Evolutionary conservation across 306 rosid genomes (phyloP), one percentile per base, ranked within the genome.

Genomic region (Cucurbita pepo): DNA sequence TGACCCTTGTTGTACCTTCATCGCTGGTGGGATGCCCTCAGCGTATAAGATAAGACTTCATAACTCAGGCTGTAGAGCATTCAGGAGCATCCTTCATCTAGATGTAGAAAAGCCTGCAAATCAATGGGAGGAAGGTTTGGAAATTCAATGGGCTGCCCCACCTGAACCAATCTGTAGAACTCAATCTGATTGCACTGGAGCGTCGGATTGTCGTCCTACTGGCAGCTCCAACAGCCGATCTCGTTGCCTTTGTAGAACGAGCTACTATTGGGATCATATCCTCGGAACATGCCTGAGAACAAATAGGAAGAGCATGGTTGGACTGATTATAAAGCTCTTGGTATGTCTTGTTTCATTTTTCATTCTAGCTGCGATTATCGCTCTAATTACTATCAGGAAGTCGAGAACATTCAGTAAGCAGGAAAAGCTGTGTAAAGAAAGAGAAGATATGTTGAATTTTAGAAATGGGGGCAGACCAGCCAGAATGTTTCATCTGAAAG

Each of bases 21-120:
- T 82, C 50, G 83, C 96, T 3, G 99, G 96, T 14, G 99, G 99
- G 3, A 77, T 56, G 80, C 97, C 99, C 77, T 91, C 97, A 16
- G 92, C 97, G 15, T 91, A 91, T 85, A 94, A 82, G 82, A 94
- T 91, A 56, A 51, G 97, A 81, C 97, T 94, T 79, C 99, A 91
- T 36, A 79, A 50, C 50, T 91, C 97, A n/a, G 97, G 96, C 6
- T 94, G 99, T 78, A 84, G 73, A 79, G 96, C 99, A 7, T 84
- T 89, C 84, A 86, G 95, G 82, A 94, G 99, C 82, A 79, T 91
- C 73, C 79, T 89, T 80, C 85, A 88, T 75, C 84, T 89, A 82
- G 85, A 86, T 71, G 34, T 64, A 5, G 82, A 76, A 36, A 84
- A 86, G 77, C 86, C 88, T 45, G 82, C 89, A 6, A 80, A 63